Percentiles rank a stretch among this genome's conserved stretches.
phyloP scores from a whole-genome alignment of 2,329 filamentous ascomycete species.

The Plenodomus lindquistii region DNA sequence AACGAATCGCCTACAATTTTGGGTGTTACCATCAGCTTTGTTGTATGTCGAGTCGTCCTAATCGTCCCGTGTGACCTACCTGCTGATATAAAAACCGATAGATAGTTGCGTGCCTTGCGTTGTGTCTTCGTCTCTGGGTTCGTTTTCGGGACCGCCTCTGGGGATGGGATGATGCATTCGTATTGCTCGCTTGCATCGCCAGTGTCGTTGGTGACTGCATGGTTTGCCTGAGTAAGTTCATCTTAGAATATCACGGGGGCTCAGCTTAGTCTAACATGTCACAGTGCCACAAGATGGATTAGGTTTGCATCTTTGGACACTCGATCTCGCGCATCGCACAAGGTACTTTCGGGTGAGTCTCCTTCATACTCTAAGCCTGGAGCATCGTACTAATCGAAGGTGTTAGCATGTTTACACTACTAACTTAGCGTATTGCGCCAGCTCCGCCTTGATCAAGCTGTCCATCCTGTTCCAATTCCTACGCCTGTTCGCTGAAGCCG shows the following conservation, averaged over 20 bases:
- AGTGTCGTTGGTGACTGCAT: constrained; percentile 31
- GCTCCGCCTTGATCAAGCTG: constrained; percentile 43
- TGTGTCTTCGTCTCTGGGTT: constrained; percentile 35
- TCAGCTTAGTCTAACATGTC: constrained; percentile 2
- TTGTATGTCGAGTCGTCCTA: constrained; percentile 24
- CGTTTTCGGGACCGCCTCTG: constrained; percentile 33
- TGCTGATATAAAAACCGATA: constrained; percentile 11
- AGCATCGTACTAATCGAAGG: no score
- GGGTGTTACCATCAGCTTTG: constrained; percentile 31
- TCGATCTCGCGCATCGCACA: constrained; percentile 13
- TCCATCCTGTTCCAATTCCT: constrained; percentile 44
- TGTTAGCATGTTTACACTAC: background rate
- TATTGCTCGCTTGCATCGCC: constrained; percentile 31
- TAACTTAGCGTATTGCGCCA: constrained; percentile 27
- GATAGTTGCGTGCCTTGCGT: constrained; percentile 29
- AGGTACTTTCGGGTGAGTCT: constrained; percentile 38
- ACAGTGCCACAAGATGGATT: constrained; percentile 39
- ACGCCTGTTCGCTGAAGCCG: constrained; percentile 36
- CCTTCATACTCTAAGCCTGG: background rate
- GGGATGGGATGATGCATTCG: constrained; percentile 44
- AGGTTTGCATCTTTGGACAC: constrained; percentile 38
- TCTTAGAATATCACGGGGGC: background rate
- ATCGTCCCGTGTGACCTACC: background rate
- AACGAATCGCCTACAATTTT: constrained; percentile 37
- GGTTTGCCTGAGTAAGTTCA: constrained; percentile 37